phyloP scores from a whole-genome alignment of 495 filamentous ascomycete species.

The Penicillium riverlandense region DNA sequence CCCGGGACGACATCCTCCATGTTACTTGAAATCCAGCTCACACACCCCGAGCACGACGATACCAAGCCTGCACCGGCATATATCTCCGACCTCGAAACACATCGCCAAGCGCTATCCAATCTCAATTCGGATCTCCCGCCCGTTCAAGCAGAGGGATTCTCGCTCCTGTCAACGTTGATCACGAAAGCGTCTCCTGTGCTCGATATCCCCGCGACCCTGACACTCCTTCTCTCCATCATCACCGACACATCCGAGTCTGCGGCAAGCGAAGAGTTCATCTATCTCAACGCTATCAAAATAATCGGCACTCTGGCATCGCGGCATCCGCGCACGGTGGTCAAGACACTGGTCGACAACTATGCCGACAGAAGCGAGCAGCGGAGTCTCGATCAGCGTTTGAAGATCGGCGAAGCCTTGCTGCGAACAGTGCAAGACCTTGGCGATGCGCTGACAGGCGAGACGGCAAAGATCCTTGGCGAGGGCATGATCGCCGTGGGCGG shows the following conservation, averaged over 20 bases:
- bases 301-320: constrained; percentile 56
- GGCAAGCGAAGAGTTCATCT: constrained; percentile 63
- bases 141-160: constrained; percentile 70
- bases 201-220: constrained; percentile 61
- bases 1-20: constrained; percentile 47
- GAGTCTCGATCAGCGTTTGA: constrained; percentile 58
- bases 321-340: constrained; percentile 59
- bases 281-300: constrained; percentile 61
- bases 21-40: constrained; percentile 50
- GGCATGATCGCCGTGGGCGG: constrained; percentile 61
- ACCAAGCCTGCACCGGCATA: constrained; percentile 31
- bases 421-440: constrained; percentile 62
- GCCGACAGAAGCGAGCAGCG: constrained; percentile 53
- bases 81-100: constrained; percentile 59
- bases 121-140: constrained; percentile 71
- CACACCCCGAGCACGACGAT: constrained; percentile 44
- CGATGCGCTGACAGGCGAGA: constrained; percentile 51
- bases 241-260: constrained; percentile 39
- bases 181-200: constrained; percentile 54
- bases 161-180: constrained; percentile 60
- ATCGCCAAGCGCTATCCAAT: constrained; percentile 64
- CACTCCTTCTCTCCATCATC: constrained; percentile 59
- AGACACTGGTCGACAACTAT: constrained; percentile 63
- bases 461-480: constrained; percentile 48
- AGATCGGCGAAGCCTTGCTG: constrained; percentile 66